Percentiles rank a stretch among this genome's conserved stretches.
Evolutionary conservation across 176 grass and related monocot genomes (phyloP).

Genomic region (Cocos nucifera): DNA sequence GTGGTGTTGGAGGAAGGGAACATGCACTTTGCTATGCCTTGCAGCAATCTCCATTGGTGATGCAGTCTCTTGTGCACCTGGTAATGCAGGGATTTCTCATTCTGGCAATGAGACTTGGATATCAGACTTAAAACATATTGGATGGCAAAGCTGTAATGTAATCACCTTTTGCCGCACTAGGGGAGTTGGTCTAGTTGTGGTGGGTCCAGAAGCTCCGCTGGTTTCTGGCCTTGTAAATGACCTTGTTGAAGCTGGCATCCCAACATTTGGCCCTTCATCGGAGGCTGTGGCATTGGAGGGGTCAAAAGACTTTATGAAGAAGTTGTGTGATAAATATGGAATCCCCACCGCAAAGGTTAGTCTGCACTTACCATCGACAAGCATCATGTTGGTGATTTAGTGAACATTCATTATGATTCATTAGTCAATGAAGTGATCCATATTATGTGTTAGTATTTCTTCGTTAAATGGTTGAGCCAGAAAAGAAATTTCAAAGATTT

Average conservation of each 20-base stretch:
- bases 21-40: constrained; percentile 79
- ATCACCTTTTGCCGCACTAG: constrained; percentile 39
- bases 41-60: constrained; percentile 47
- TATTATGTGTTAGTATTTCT: no score
- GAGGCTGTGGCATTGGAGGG: constrained; percentile 76
- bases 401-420: background rate
- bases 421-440: no score
- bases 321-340: constrained; percentile 63
- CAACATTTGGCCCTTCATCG: constrained; percentile 58
- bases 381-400: no score
- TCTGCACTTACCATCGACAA: background rate
- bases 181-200: constrained; percentile 72
- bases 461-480: no score
- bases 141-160: constrained; percentile 40
- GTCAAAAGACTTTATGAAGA: constrained; percentile 92
- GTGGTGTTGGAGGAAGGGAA: constrained; percentile 65
- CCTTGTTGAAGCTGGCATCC: constrained; percentile 50
- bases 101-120: constrained; percentile 53
- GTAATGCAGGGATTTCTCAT: constrained; percentile 63
- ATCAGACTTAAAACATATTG: constrained; percentile 42
- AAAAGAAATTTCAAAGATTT: no score
- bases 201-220: constrained; percentile 75
- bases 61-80: constrained; percentile 59
- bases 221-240: constrained; percentile 62
- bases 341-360: constrained; percentile 77